Percentiles rank a stretch among this genome's conserved stretches.
Evolutionary conservation across 2,329 filamentous ascomycete genomes (phyloP).

Genomic region (Penicillium sp.): DNA sequence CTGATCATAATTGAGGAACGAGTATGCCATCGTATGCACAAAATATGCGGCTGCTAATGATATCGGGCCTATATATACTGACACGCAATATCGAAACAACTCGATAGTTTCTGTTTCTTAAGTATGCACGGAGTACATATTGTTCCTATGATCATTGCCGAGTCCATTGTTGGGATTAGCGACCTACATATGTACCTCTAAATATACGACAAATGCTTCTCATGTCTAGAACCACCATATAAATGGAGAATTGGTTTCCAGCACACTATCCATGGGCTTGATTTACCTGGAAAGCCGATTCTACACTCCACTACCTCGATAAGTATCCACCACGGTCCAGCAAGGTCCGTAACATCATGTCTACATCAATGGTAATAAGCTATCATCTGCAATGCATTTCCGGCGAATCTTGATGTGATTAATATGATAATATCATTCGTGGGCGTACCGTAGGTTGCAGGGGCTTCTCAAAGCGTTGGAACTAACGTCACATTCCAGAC

Average conservation of each 20-base stretch:
- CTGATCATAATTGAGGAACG: not conserved
- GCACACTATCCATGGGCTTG: not conserved
- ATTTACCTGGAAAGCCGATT: not conserved
- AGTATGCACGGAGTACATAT: not conserved
- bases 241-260: not conserved
- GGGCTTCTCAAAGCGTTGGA: not conserved
- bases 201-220: not conserved
- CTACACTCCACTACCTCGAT: not conserved
- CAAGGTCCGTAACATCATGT: no score
- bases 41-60: not conserved
- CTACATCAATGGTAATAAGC: no score
- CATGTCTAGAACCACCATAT: not conserved
- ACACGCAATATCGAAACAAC: not conserved
- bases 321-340: no score
- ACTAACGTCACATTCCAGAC: not conserved
- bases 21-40: not conserved
- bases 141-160: not conserved
- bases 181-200: not conserved
- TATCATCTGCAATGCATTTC: not conserved
- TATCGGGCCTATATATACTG: not conserved
- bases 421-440: not conserved
- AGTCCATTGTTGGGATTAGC: not conserved
- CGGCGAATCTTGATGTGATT: not conserved
- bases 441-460: not conserved
- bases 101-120: not conserved